A percentile compares a stretch with the other conserved stretches of the same genome.
Evolutionary conservation across 2,329 filamentous ascomycete genomes (phyloP).

Genomic region (Elsinoe arachidis): DNA sequence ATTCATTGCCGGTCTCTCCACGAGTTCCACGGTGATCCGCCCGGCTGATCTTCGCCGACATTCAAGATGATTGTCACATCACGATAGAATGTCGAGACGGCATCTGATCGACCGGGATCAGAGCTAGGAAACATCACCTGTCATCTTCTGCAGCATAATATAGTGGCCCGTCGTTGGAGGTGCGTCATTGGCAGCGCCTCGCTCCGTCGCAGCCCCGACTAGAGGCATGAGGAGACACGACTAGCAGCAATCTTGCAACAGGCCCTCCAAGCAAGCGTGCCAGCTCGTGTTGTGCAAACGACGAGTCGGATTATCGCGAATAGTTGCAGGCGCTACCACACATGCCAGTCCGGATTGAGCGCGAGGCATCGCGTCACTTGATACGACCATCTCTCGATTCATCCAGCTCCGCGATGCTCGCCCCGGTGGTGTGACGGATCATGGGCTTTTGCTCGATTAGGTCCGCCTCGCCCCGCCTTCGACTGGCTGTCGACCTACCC

Average conservation of each 20-base stretch:
- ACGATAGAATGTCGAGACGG: neutral
- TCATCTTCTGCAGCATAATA: slow-evolving; percentile 5
- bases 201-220: neutral
- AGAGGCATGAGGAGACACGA: neutral
- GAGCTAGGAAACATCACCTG: slow-evolving; percentile 10
- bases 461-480: neutral
- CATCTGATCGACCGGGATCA: slow-evolving; percentile 8
- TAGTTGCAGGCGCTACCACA: slow-evolving; percentile 6
- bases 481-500: slow-evolving; percentile 4
- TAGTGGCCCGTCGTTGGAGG: slow-evolving; percentile 4
- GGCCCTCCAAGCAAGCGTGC: too few species aligned
- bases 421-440: slow-evolving; percentile 6
- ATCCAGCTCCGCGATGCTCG: slow-evolving; percentile 1
- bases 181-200: slow-evolving; percentile 11
- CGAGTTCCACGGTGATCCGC: neutral
- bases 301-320: slow-evolving; percentile 3
- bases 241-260: too few species aligned
- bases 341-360: slow-evolving; percentile 8
- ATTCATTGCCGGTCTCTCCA: slow-evolving; percentile 5
- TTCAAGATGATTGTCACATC: neutral
- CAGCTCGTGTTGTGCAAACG: slow-evolving; percentile 1
- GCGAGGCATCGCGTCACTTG: slow-evolving; percentile 8
- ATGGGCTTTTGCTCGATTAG: neutral
- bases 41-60: slow-evolving; percentile 1
- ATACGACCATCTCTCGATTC: slow-evolving; percentile 12